Base-by-base conservation (phyloP, 2,329 filamentous ascomycete species). In the Penicillium polonicum region DNA sequence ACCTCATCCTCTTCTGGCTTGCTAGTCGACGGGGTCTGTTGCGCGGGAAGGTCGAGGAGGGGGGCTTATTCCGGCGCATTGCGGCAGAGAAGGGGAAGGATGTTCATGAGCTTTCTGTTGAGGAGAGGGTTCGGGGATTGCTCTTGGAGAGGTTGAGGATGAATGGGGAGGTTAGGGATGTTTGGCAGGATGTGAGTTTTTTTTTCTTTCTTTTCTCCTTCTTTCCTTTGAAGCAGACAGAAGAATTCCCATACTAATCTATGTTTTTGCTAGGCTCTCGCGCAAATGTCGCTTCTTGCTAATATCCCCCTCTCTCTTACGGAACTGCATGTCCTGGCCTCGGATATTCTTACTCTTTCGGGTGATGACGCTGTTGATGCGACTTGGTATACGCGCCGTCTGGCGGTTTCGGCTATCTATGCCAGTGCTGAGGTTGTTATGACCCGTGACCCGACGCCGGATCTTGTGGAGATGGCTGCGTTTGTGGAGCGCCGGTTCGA, bases 321-420 rank as follows among this genome's bases (percentile, higher is more conserved):
- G 44, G 94, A 97, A 77, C 84, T 99, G 4, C 87, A 89, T 42
- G 80, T 84, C 49, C 85, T 99, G 5, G 84, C 89, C n/a, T 93
- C 97, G 73, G 94, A 99, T 74, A 95, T 99, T 51, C 90, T 89
- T 82, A 92, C 89, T 69, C 84, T 96, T 4, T 85, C 93, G 0
- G 91, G 91, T 50, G 94, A 97, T 74, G 81, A 78, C 23, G 84
- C 87, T 23, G 90, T 97, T 59, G 92, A 97, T 74, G 84, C 85
- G 4, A 88, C 86, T 5, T 99, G 94, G 94, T 99, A 99, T 67
- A 87, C 86, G 2, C 89, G 88, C 71, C 81, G 88, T 4, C 81
- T 85, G 9, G 83, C 80, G 0, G 73, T 90, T 25, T 81, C 84
- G 0, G 81, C 82, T 2, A 81, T 90, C n/a, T 91, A 90, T 70